Conservation (phyloP, 2,329 filamentous ascomycete genomes). For the Xylariales sp. region DNA sequence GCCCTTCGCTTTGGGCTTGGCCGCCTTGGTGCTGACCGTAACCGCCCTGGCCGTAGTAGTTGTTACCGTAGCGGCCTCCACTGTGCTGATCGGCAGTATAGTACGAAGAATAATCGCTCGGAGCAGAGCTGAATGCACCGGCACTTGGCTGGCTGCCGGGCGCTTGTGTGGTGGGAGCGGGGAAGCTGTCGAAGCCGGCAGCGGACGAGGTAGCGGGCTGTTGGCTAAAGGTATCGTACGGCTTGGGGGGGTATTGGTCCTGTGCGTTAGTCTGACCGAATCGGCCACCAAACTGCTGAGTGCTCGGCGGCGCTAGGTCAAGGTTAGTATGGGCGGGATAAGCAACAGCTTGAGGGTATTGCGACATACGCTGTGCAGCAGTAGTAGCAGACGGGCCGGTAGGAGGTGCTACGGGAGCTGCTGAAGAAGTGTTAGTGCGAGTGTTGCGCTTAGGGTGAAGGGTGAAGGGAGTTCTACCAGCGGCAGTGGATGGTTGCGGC, state of each 20-base stretch:
- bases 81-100: slow-evolving; percentile 72
- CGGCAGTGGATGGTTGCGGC: slow-evolving; percentile 29
- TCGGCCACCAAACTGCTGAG: slow-evolving; percentile 65
- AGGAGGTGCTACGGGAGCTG: slow-evolving; percentile 24
- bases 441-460: slow-evolving; percentile 1
- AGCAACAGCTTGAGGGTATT: slow-evolving; percentile 27
- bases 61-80: slow-evolving; percentile 73
- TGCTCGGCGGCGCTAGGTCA: slow-evolving; percentile 50
- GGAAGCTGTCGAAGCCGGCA: slow-evolving; percentile 53
- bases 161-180: slow-evolving; percentile 52
- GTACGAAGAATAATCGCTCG: slow-evolving; percentile 78
- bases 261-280: slow-evolving; percentile 60
- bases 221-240: slow-evolving; percentile 82
- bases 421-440: slow-evolving; percentile 20
- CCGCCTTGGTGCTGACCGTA: slow-evolving; percentile 43
- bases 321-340: slow-evolving; percentile 29
- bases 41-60: slow-evolving; percentile 64
- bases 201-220: slow-evolving; percentile 46
- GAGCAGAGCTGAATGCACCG: slow-evolving; percentile 67
- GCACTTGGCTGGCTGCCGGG: slow-evolving; percentile 54
- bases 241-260: slow-evolving; percentile 67
- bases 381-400: slow-evolving; percentile 20
- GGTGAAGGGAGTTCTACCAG: slow-evolving; percentile 21
- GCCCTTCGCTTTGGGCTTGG: slow-evolving; percentile 70
- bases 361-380: slow-evolving; percentile 23